A percentile compares a stretch with the other conserved stretches of the same genome.
Evolutionary conservation across 306 rosid genomes (phyloP).

Genomic region (Arachis stenosperma): DNA sequence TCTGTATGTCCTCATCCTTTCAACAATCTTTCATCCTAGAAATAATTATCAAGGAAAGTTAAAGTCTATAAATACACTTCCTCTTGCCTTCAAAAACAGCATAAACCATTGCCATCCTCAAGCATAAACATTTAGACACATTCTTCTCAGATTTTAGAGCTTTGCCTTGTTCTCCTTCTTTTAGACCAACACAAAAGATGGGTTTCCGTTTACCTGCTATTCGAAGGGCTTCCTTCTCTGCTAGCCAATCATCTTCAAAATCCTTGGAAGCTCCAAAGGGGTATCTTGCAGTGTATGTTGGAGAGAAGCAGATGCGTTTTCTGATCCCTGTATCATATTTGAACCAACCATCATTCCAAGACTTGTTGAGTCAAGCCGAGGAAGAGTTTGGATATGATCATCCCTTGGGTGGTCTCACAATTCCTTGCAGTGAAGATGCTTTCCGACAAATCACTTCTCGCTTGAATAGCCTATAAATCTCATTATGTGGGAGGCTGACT

Average conservation of each 20-base stretch:
- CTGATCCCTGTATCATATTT: slow-evolving; percentile 52
- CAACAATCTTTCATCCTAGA: neutral
- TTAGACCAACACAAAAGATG: slow-evolving; percentile 13
- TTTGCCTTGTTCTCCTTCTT: neutral
- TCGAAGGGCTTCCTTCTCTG: slow-evolving; percentile 9
- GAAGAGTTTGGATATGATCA: slow-evolving; percentile 56
- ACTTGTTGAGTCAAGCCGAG: slow-evolving; percentile 37
- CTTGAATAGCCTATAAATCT: slow-evolving; percentile 8
- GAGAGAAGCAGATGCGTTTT: slow-evolving; percentile 52
- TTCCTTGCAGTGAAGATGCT: slow-evolving; percentile 46
- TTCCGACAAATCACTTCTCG: slow-evolving; percentile 36
- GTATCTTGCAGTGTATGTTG: slow-evolving; percentile 51
- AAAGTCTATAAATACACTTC: slow-evolving; percentile 38
- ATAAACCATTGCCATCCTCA: slow-evolving; percentile 15
- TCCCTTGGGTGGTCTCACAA: slow-evolving; percentile 55
- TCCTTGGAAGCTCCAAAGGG: slow-evolving; percentile 52
- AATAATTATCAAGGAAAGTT: neutral
- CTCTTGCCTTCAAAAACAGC: slow-evolving; percentile 26
- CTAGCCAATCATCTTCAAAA: slow-evolving; percentile 36
- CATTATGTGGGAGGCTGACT: neutral
- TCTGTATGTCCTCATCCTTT: neutral
- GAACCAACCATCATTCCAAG: slow-evolving; percentile 51
- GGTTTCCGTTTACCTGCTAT: slow-evolving; percentile 43
- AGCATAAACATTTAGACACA: neutral
- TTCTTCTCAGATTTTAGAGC: neutral